Evolutionary conservation across 2,329 filamentous ascomycete genomes (phyloP).

Genomic region (Fusarium nelsonii): DNA sequence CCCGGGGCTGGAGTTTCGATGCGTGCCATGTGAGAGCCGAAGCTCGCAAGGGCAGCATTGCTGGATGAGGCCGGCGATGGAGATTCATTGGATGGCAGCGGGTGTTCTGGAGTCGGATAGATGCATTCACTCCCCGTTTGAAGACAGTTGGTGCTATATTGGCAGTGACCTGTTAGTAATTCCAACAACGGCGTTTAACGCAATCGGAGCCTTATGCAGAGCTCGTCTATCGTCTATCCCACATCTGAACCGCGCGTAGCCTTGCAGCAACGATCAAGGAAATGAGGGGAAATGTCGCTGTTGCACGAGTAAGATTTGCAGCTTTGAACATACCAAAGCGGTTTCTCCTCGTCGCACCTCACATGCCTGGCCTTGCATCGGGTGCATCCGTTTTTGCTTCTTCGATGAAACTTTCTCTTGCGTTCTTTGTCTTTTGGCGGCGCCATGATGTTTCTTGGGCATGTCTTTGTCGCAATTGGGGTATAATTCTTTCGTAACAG

Average conservation of each 20-base stretch:
- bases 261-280: slow-evolving; percentile 37
- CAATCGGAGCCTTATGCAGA: slow-evolving; percentile 36
- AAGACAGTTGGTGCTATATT: slow-evolving; percentile 59
- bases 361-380: slow-evolving; percentile 58
- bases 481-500: slow-evolving; percentile 35
- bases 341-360: slow-evolving; percentile 60
- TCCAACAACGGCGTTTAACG: slow-evolving; percentile 21
- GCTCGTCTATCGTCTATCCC: slow-evolving; percentile 44
- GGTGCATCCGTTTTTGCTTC: slow-evolving; percentile 55
- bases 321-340: slow-evolving; percentile 57
- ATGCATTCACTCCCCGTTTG: slow-evolving; percentile 60
- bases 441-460: slow-evolving; percentile 47
- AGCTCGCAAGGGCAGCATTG: slow-evolving; percentile 23
- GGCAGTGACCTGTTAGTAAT: slow-evolving; percentile 41
- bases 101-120: slow-evolving; percentile 49
- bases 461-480: slow-evolving; percentile 29
- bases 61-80: slow-evolving; percentile 37
- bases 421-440: slow-evolving; percentile 54
- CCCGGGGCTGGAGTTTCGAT: slow-evolving; percentile 35
- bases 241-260: slow-evolving; percentile 35
- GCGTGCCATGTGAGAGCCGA: slow-evolving; percentile 32
- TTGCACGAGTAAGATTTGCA: slow-evolving; percentile 26
- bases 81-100: slow-evolving; percentile 45
- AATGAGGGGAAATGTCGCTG: slow-evolving; percentile 29
- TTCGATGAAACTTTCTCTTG: slow-evolving; percentile 55